These are phyloP conservation scores for Globisporangium mamillatum DNA, from an alignment of 352 stramenopile genomes.

Conservation along the genomic window DNA sequence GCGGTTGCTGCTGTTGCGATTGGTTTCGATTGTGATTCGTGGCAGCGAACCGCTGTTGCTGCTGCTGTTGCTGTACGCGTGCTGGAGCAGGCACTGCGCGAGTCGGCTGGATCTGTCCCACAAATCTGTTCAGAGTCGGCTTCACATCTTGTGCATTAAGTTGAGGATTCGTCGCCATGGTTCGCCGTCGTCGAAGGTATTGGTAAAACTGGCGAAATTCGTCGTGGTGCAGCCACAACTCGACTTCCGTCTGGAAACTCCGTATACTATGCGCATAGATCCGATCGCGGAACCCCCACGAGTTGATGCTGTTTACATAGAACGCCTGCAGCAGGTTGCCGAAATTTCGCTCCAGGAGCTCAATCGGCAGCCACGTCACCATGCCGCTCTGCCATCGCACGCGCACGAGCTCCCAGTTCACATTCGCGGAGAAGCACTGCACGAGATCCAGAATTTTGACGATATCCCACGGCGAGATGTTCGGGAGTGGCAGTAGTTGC, in stretches of 20 bases:
- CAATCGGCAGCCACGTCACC: conserved; percentile 66
- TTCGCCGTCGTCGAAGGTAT: conserved; percentile 28
- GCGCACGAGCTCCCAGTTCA: conserved; percentile 66
- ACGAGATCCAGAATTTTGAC: conserved; percentile 72
- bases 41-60: background rate
- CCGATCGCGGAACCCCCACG: conserved; percentile 55
- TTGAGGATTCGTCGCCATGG: background rate
- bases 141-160: conserved; percentile 8
- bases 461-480: conserved; percentile 46
- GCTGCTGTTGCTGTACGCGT: background rate
- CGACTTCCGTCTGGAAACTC: conserved; percentile 54
- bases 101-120: background rate
- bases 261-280: conserved; percentile 36
- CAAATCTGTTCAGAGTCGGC: background rate
- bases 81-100: background rate
- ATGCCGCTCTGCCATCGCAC: conserved; percentile 64
- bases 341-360: conserved; percentile 45
- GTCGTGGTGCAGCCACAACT: conserved; percentile 68
- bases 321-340: conserved; percentile 61
- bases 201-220: conserved; percentile 69
- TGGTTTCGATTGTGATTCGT: conserved; percentile 10
- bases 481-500: conserved; percentile 53
- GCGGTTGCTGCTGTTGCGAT: conserved; percentile 11
- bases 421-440: conserved; percentile 43
- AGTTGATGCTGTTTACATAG: conserved; percentile 79